Evolutionary conservation across 2,329 filamentous ascomycete species (phyloP).

Genomic region (Colletotrichum musae): DNA sequence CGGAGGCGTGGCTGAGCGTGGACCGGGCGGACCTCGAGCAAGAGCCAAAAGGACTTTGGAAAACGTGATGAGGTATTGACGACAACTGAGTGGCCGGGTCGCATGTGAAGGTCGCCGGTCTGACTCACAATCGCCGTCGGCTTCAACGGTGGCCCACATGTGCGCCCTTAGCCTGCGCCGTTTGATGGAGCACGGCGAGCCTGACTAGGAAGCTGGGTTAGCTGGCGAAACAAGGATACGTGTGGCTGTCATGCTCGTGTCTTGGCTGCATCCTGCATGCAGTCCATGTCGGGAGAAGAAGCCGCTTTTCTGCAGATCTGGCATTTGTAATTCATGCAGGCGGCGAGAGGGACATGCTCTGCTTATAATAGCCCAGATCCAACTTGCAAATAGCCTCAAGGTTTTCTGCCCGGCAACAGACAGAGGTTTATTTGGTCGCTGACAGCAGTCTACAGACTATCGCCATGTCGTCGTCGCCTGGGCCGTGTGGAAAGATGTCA

Average conservation of each 20-base stretch:
- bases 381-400: conserved; percentile 21
- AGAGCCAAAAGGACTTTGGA: too few species aligned
- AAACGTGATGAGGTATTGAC: too few species aligned
- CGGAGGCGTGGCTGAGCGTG: too few species aligned
- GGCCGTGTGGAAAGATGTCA: neutral
- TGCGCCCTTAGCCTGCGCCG: neutral
- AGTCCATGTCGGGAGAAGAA: neutral
- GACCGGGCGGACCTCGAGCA: too few species aligned
- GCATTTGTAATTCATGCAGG: conserved; percentile 29
- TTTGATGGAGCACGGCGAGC: neutral
- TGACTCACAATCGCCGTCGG: conserved; percentile 28
- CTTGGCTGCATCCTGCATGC: neutral
- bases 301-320: neutral
- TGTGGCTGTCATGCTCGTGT: neutral
- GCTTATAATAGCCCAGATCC: conserved; percentile 14
- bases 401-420: conserved; percentile 16
- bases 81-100: neutral
- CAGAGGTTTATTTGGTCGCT: conserved; percentile 4
- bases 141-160: too few species aligned
- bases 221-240: neutral
- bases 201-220: conserved; percentile 26
- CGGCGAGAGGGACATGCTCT: conserved; percentile 5
- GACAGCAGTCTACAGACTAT: conserved; percentile 6
- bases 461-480: neutral
- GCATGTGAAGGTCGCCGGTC: conserved; percentile 16